Conservation (phyloP, 345 rosid species). For the Ceriops decandra region DNA sequence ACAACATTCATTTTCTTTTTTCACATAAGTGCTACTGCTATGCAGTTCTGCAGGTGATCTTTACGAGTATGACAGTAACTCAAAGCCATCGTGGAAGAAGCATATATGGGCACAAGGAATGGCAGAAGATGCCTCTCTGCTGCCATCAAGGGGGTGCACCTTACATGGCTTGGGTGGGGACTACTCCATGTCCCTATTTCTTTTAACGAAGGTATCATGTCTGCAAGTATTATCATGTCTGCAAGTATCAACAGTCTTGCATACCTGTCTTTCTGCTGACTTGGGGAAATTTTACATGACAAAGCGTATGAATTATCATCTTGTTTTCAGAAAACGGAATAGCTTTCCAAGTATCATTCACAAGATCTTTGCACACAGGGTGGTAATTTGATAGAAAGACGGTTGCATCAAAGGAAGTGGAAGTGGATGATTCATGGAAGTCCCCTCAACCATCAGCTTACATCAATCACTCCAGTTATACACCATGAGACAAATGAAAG, state of each 20-base stretch:
- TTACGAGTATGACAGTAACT: constrained; percentile 53
- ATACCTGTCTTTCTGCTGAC: neutral
- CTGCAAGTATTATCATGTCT: constrained; percentile 13
- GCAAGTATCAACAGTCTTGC: neutral
- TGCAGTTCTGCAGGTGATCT: constrained; percentile 64
- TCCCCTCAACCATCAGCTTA: constrained; percentile 44
- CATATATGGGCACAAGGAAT: constrained; percentile 46
- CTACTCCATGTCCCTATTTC: constrained; percentile 49
- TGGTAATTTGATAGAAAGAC: constrained; percentile 53
- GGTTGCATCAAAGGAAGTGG: constrained; percentile 56
- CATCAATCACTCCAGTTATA: constrained; percentile 44
- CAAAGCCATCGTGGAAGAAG: constrained; percentile 75
- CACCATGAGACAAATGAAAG: constrained; percentile 49
- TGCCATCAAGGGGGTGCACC: constrained; percentile 40
- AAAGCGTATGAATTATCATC: too few species aligned
- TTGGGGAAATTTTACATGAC: neutral
- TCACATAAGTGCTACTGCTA: neutral
- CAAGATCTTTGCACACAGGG: constrained; percentile 28
- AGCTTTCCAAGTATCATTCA: neutral
- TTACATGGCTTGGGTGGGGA: constrained; percentile 45
- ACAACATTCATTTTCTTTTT: too few species aligned
- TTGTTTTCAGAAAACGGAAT: too few species aligned
- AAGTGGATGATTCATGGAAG: constrained; percentile 64
- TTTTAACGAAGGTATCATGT: constrained; percentile 53
- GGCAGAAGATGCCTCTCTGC: constrained; percentile 34